Conservation (phyloP, 352 stramenopile species). For the Phytophthora brassicae region DNA sequence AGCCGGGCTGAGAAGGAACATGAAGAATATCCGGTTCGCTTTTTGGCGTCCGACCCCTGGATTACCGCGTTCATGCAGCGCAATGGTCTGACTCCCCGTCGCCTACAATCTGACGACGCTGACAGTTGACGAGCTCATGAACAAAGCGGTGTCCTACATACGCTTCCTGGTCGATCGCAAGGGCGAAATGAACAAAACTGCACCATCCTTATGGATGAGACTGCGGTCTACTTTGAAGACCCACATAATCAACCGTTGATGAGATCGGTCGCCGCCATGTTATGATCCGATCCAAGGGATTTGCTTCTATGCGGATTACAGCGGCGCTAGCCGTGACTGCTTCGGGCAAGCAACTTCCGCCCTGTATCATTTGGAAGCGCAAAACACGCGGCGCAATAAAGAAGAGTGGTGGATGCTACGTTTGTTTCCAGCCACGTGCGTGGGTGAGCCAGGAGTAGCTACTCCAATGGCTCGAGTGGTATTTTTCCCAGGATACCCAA, state of each 20-base stretch:
- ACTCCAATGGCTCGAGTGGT: not conserved
- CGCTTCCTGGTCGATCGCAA: not conserved
- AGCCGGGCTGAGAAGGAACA: conserved; percentile 7
- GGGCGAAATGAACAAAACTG: conserved; percentile 8
- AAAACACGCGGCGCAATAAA: conserved; percentile 7
- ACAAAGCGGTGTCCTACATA: conserved; percentile 13
- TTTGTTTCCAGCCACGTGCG: conserved; percentile 5
- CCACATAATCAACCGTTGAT: conserved; percentile 16
- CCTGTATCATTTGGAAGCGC: conserved; percentile 1
- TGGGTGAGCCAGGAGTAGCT: conserved; percentile 7
- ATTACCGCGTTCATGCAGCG: conserved; percentile 22
- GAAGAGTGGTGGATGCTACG: not conserved
- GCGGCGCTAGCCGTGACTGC: conserved; percentile 12
- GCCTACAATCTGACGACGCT: conserved; percentile 25
- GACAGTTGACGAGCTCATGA: conserved; percentile 12
- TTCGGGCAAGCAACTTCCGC: not conserved
- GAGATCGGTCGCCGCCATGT: conserved; percentile 16
- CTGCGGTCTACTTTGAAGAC: conserved; percentile 32
- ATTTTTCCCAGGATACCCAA: not conserved
- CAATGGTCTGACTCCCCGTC: conserved; percentile 17
- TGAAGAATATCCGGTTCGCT: conserved; percentile 11
- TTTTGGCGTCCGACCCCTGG: conserved; percentile 27
- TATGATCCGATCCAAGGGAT: conserved; percentile 23
- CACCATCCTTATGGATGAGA: conserved; percentile 30
- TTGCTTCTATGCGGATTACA: conserved; percentile 30